phyloP scores from a whole-genome alignment of 371 early-diverging fungal genomes.

The Mucor indicus region DNA sequence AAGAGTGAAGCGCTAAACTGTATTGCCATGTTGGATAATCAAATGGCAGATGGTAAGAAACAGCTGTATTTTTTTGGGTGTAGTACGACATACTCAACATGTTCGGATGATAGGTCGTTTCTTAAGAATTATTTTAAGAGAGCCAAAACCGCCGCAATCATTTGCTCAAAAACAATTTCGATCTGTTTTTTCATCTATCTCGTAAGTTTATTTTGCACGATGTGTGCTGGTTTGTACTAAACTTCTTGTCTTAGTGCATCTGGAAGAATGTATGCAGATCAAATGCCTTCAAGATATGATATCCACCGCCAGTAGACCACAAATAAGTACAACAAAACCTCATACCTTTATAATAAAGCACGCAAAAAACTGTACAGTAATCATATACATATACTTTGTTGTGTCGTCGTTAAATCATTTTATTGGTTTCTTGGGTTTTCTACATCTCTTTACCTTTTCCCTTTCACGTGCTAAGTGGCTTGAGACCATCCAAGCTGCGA shows the following conservation, averaged over 20 bases:
- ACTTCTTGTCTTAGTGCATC: slow-evolving; percentile 5
- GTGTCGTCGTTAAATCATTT: no score
- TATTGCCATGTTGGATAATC: slow-evolving; percentile 39
- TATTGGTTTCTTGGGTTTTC: no score
- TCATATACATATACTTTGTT: no score
- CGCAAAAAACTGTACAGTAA: no score
- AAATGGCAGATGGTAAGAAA: slow-evolving; percentile 44
- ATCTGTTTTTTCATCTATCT: slow-evolving; percentile 11
- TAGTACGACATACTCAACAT: background rate
- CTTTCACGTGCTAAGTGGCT: no score
- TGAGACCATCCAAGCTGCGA: no score
- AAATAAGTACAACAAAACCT: no score
- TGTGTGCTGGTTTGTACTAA: background rate
- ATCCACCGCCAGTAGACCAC: slow-evolving; percentile 10
- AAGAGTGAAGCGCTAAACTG: slow-evolving; percentile 40
- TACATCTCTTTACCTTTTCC: no score
- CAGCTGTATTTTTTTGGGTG: background rate
- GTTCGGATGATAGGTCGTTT: slow-evolving; percentile 21
- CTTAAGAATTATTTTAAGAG: slow-evolving; percentile 34
- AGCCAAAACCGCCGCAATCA: slow-evolving; percentile 4
- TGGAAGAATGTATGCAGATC: slow-evolving; percentile 31
- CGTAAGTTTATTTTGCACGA: background rate
- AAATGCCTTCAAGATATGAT: slow-evolving; percentile 19
- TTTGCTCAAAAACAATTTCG: slow-evolving; percentile 15
- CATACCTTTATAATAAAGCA: no score